A percentile compares a stretch with the other conserved stretches of the same genome.
Conservation (phyloP, 805 yeast genomes). For the Nakazawaea peltata region DNA sequence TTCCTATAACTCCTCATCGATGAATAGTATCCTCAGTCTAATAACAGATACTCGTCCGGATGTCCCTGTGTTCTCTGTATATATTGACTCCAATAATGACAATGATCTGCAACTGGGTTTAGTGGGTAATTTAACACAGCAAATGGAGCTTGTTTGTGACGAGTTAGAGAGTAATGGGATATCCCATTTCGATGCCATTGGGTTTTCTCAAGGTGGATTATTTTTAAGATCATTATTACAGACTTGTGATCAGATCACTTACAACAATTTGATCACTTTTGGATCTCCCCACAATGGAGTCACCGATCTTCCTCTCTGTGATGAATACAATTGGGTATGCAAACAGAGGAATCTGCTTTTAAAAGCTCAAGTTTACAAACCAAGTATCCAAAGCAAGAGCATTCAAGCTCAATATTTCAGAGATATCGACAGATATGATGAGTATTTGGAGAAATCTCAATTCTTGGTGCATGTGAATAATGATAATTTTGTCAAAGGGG, state of each 20-base stretch:
- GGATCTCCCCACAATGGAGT: conserved; percentile 82
- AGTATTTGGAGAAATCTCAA: conserved; percentile 46
- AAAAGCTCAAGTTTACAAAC: conserved; percentile 53
- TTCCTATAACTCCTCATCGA: conserved; percentile 52
- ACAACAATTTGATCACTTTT: conserved; percentile 55
- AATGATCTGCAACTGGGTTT: conserved; percentile 49
- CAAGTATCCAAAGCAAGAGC: conserved; percentile 44
- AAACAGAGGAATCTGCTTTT: conserved; percentile 42
- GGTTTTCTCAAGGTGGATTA: conserved; percentile 83
- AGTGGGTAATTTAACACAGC: conserved; percentile 50
- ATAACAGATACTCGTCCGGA: conserved; percentile 41
- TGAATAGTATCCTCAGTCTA: conserved; percentile 35
- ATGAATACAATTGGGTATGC: conserved; percentile 51
- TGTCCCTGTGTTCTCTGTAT: conserved; percentile 43
- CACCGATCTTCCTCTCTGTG: conserved; percentile 57
- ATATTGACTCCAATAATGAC: conserved; percentile 37
- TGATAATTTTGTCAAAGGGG: conserved; percentile 11
- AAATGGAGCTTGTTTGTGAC: conserved; percentile 48
- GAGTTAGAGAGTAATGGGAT: conserved; percentile 38
- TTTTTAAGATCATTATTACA: conserved; percentile 63
- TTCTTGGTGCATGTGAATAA: conserved; percentile 64
- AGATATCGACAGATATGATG: conserved; percentile 44
- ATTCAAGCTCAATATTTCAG: conserved; percentile 76
- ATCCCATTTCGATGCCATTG: conserved; percentile 63
- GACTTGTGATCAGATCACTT: conserved; percentile 36